phyloP scores from a whole-genome alignment of 352 stramenopile genomes.

The Phytophthora tentaculata region DNA sequence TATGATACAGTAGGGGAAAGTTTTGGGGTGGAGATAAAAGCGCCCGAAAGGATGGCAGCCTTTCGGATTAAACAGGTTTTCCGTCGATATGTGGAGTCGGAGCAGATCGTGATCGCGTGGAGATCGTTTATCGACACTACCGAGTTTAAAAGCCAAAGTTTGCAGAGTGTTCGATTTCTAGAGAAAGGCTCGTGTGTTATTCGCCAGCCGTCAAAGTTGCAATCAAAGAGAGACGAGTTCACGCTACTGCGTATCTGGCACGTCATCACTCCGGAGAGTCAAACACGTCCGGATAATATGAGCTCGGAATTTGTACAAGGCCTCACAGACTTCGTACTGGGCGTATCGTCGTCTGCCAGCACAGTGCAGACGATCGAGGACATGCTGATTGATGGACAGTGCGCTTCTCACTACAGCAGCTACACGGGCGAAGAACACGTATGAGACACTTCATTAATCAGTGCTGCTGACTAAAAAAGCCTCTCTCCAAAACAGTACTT shows the following conservation, averaged over 20 bases:
- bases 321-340: constrained; percentile 50
- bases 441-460: not conserved
- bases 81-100: constrained; percentile 57
- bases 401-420: not conserved
- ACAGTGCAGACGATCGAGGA: constrained; percentile 60
- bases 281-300: constrained; percentile 13
- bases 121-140: constrained; percentile 58
- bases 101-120: constrained; percentile 67
- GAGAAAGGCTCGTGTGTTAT: constrained; percentile 69
- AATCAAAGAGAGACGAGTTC: constrained; percentile 22
- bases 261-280: constrained; percentile 47
- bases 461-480: too few relatives aligned
- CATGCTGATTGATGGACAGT: constrained; percentile 38
- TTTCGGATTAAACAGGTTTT: constrained; percentile 68
- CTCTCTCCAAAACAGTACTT: too few relatives aligned
- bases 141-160: constrained; percentile 52
- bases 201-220: constrained; percentile 33
- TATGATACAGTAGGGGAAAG: constrained; percentile 68
- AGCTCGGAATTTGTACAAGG: constrained; percentile 33
- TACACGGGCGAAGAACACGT: constrained; percentile 8
- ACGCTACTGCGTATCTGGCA: constrained; percentile 49
- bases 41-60: constrained; percentile 47
- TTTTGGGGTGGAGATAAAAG: constrained; percentile 58
- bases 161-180: constrained; percentile 52
- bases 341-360: constrained; percentile 32